These are phyloP conservation scores for Zea mays DNA, from an alignment of 176 grass and related monocot genomes.

Conservation along the genomic window DNA sequence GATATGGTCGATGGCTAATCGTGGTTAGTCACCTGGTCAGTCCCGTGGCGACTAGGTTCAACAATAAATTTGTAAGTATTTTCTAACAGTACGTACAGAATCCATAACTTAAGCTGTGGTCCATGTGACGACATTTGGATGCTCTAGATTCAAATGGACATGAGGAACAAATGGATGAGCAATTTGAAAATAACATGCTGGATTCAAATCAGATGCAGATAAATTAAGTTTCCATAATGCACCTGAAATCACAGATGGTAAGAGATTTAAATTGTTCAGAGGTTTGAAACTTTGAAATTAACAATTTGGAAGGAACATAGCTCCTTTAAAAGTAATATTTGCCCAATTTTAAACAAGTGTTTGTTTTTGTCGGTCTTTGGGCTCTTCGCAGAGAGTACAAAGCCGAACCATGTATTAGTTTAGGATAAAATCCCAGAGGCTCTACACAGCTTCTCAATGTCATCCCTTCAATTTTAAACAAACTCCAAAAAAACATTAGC, in stretches of 20 bases:
- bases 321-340: not conserved
- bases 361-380: not conserved
- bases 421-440: not conserved
- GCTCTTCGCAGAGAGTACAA: not conserved
- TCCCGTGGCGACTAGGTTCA: no score
- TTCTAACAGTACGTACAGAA: no score
- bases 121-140: not conserved
- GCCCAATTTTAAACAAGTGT: constrained; percentile 1
- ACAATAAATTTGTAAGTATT: no score
- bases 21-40: no score
- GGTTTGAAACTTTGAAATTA: not conserved
- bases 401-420: not conserved
- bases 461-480: not conserved
- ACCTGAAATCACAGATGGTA: not conserved
- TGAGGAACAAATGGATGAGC: not conserved
- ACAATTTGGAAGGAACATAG: not conserved
- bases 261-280: not conserved
- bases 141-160: not conserved
- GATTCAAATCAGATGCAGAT: not conserved
- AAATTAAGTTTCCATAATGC: not conserved
- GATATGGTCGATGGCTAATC: no score
- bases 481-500: not conserved
- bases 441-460: not conserved
- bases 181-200: constrained; percentile 7
- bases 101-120: no score